Evolutionary conservation across 768 basidiomycete species (phyloP).

Genomic region (Termitomyces bulborhizus): DNA sequence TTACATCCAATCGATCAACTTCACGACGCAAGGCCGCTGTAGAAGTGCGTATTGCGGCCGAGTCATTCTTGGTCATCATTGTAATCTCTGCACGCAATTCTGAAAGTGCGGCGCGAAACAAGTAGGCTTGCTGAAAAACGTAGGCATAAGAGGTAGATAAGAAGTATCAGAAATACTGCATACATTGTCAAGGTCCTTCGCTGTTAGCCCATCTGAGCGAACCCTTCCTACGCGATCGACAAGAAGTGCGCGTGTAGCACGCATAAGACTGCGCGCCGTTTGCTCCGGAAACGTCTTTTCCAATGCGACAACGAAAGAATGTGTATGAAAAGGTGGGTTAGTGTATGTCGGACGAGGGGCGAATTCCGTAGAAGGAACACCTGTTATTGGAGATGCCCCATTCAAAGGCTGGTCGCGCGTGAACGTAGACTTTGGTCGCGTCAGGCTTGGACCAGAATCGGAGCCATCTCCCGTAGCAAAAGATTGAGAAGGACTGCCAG

Average conservation of each 20-base stretch:
- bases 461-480: conserved; percentile 5
- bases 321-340: conserved; percentile 78
- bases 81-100: conserved; percentile 86
- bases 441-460: conserved; percentile 2
- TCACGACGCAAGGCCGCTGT: conserved; percentile 79
- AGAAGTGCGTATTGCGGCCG: conserved; percentile 71
- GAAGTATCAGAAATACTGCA: conserved; percentile 19
- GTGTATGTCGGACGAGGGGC: conserved; percentile 36
- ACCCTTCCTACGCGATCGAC: conserved; percentile 72
- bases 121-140: conserved; percentile 76
- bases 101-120: conserved; percentile 89
- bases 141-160: neutral
- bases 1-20: conserved; percentile 76
- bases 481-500: conserved; percentile 3
- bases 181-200: conserved; percentile 81
- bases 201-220: conserved; percentile 60
- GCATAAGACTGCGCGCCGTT: conserved; percentile 76
- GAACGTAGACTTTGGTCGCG: conserved; percentile 7
- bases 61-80: conserved; percentile 78
- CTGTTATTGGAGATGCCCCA: conserved; percentile 9
- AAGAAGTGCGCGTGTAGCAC: conserved; percentile 73
- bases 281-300: conserved; percentile 70
- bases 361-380: conserved; percentile 15
- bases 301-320: conserved; percentile 65
- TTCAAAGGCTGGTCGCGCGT: conserved; percentile 10